Conservation (phyloP, 192 early-diverging fungal genomes). For the Rhizoclosmatium sp. region DNA sequence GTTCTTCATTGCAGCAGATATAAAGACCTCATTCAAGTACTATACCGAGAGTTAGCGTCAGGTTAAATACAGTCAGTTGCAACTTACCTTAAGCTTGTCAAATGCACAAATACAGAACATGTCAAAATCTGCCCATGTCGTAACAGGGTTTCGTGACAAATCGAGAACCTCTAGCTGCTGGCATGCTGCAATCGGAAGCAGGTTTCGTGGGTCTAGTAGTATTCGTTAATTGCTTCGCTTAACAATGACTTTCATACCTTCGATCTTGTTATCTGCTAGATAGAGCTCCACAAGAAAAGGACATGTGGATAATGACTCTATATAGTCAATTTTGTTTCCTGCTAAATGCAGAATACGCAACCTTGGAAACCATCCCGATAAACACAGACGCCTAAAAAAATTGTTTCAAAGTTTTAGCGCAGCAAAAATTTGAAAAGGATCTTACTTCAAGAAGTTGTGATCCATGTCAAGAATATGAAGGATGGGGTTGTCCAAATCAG, state of each 20-base stretch:
- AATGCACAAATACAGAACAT: constrained; percentile 15
- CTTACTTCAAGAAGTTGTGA: constrained; percentile 32
- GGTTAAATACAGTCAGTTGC: not conserved
- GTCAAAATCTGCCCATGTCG: constrained; percentile 22
- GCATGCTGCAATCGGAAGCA: constrained; percentile 28
- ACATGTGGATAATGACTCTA: constrained; percentile 35
- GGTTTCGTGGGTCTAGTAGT: constrained; percentile 14
- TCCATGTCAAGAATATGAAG: constrained; percentile 30
- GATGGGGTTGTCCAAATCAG: constrained; percentile 23
- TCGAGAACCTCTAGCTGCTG: constrained; percentile 24
- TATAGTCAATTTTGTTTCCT: constrained; percentile 40
- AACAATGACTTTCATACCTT: constrained; percentile 21
- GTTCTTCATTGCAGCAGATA: not conserved
- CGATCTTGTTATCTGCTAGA: constrained; percentile 39
- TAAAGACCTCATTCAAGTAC: constrained; percentile 13
- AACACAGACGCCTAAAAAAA: constrained; percentile 15
- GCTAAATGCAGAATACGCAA: constrained; percentile 24
- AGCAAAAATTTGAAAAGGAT: not conserved
- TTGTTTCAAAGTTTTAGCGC: not conserved
- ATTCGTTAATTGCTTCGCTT: not conserved
- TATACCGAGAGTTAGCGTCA: not conserved
- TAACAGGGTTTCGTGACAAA: constrained; percentile 25
- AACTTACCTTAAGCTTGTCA: constrained; percentile 10
- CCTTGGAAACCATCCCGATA: constrained; percentile 34
- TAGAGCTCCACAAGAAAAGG: constrained; percentile 34